Base-by-base conservation (phyloP, 2,329 filamentous ascomycete species). In the Cladophialophora chaetospira region DNA sequence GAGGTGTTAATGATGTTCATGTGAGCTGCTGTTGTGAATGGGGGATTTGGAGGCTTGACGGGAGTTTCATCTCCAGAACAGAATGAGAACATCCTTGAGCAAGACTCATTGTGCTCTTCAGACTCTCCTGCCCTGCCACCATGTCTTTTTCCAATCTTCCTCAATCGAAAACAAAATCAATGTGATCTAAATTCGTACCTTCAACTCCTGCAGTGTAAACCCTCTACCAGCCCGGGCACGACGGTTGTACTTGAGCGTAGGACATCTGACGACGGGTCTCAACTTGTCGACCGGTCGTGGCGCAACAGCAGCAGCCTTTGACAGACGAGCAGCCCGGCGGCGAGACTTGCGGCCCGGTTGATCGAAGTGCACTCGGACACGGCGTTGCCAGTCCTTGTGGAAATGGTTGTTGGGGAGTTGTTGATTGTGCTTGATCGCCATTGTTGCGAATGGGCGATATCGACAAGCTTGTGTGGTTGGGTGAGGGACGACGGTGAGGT, bases 331-430 rank as follows among this genome's bases (percentile, higher is more conserved):
- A 79, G 89, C 85, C 73, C 94, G 88, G 80, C 94, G 89, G 78
- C 88, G 86, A 79, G 88, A 86, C 88, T 99, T 99, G 82, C 91
- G 91, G 78, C 93, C 94, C 77, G 94, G 88, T 93, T 99, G 94
- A 85, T 99, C 91, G 84, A 99, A 99, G 86, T 99, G 94, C 81
- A 90, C 89, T 82, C 91, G 90, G 77, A 99, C 94, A 82, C 92
- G 90, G 83, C 91, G 90, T 82, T 97, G 92, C 94, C 94, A 99
- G 86, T 99, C 92, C 91, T 96, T 97, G 83, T 91, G 92, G 90
- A 96, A 96, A 79, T 97, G 63, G 55, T 62, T 62, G 62, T 65
- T 62, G 35, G 64, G 67, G 52, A 63, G 63, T 55, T 57, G 48
- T 57, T 59, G 66, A 62, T 97, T 97, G 89, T 97, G 91, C 88